Percentiles rank a stretch among this genome's conserved stretches.
phyloP scores from a whole-genome alignment of 495 filamentous ascomycete genomes.

The Aeminium ludgeri region DNA sequence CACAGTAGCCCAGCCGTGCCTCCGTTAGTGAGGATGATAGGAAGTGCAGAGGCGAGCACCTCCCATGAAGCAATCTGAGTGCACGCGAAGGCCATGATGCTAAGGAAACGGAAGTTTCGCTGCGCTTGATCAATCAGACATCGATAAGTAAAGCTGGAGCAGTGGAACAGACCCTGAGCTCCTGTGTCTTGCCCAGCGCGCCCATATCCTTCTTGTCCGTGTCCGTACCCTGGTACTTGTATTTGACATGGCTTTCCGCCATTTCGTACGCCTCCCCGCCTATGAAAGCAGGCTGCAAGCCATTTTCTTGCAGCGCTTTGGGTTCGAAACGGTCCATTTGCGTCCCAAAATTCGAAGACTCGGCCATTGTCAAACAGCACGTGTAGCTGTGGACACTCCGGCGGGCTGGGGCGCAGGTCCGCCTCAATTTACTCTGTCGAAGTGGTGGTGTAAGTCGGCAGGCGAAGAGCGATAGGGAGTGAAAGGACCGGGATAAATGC shows the following conservation, averaged over 20 bases:
- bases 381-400: no score
- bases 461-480: no score
- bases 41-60: background rate
- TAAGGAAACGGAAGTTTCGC: constrained; percentile 4
- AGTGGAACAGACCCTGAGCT: constrained; percentile 3
- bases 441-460: no score
- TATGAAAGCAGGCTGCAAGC: background rate
- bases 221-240: background rate
- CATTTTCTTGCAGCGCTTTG: no score
- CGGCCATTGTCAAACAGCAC: no score
- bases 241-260: background rate
- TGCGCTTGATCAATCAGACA: background rate
- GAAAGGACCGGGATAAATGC: no score
- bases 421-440: no score
- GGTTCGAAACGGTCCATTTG: no score
- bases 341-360: no score
- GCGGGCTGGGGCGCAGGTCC: no score
- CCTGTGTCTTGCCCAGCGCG: constrained; percentile 3
- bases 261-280: background rate
- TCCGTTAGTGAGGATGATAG: constrained; percentile 2
- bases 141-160: no score
- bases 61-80: constrained; percentile 1
- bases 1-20: constrained; percentile 14
- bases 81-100: constrained; percentile 4
- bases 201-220: constrained; percentile 2